Percentiles rank a stretch among this genome's conserved stretches.
Conservation (phyloP, 2,329 filamentous ascomycete genomes). For the Penicillium griseofulvum region DNA sequence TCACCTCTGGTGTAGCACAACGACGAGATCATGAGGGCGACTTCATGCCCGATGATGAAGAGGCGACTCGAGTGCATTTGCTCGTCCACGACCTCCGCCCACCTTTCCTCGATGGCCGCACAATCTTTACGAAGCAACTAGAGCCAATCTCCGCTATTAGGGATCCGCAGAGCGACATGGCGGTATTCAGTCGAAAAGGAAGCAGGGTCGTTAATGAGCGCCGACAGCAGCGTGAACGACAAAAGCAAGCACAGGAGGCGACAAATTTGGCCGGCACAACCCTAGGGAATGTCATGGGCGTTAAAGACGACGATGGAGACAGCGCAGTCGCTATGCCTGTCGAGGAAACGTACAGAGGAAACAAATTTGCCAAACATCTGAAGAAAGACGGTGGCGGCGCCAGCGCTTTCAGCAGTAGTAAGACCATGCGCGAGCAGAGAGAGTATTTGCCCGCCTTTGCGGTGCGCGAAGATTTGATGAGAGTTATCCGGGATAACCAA, state of each 20-base stretch:
- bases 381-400: slow-evolving; percentile 79
- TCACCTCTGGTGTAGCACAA: slow-evolving; percentile 93
- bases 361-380: slow-evolving; percentile 86
- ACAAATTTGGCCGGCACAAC: slow-evolving; percentile 90
- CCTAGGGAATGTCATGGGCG: slow-evolving; percentile 90
- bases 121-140: slow-evolving; percentile 94
- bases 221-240: slow-evolving; percentile 85
- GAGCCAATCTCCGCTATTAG: slow-evolving; percentile 91
- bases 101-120: slow-evolving; percentile 91
- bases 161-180: slow-evolving; percentile 97
- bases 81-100: slow-evolving; percentile 91
- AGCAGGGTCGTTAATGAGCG: slow-evolving; percentile 90
- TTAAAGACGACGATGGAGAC: slow-evolving; percentile 85
- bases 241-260: slow-evolving; percentile 91
- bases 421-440: slow-evolving; percentile 83
- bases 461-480: slow-evolving; percentile 85
- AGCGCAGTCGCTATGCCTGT: slow-evolving; percentile 75
- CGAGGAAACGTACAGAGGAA: slow-evolving; percentile 65
- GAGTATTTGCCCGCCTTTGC: slow-evolving; percentile 95
- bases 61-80: slow-evolving; percentile 82
- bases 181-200: slow-evolving; percentile 92
- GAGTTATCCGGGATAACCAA: slow-evolving; percentile 94
- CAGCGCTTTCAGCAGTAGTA: slow-evolving; percentile 90
- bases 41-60: slow-evolving; percentile 81
- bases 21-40: slow-evolving; percentile 75